Evolutionary conservation across 257 asterid species (phyloP).

Genomic region (Gentiana straminea): DNA sequence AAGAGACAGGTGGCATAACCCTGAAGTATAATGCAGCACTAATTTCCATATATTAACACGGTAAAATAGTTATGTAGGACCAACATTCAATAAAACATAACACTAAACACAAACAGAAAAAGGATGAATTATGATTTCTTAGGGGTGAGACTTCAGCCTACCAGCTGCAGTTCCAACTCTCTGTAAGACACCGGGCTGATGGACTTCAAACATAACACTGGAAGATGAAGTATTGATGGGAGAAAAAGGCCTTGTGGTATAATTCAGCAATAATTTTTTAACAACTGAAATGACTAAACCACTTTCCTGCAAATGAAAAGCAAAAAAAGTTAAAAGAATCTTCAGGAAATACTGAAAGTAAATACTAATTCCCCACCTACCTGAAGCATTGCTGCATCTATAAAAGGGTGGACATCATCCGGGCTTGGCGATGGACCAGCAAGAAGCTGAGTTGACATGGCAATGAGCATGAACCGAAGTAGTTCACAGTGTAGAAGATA

Average conservation of each 20-base stretch:
- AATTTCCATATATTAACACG: too few species aligned
- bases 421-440: slow-evolving; percentile 92
- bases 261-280: slow-evolving; percentile 60
- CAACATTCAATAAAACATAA: too few species aligned
- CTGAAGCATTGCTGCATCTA: slow-evolving; percentile 85
- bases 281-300: slow-evolving; percentile 56
- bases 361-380: slow-evolving; percentile 21
- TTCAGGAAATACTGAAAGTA: not conserved
- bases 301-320: slow-evolving; percentile 47
- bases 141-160: slow-evolving; percentile 17
- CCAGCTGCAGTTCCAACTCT: slow-evolving; percentile 98
- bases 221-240: slow-evolving; percentile 41
- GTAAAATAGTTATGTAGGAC: too few species aligned
- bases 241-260: slow-evolving; percentile 50
- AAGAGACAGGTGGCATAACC: too few species aligned
- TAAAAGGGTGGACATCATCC: slow-evolving; percentile 72
- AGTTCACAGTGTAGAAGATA: slow-evolving; percentile 77
- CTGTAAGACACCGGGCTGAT: slow-evolving; percentile 69
- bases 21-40: too few species aligned
- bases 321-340: not conserved
- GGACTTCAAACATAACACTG: slow-evolving; percentile 50
- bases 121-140: not conserved
- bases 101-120: too few species aligned
- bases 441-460: slow-evolving; percentile 90
- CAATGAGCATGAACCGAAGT: slow-evolving; percentile 65